These are phyloP conservation scores for Glycine latifolia DNA, from an alignment of 306 rosid species.

Conservation along the genomic window DNA sequence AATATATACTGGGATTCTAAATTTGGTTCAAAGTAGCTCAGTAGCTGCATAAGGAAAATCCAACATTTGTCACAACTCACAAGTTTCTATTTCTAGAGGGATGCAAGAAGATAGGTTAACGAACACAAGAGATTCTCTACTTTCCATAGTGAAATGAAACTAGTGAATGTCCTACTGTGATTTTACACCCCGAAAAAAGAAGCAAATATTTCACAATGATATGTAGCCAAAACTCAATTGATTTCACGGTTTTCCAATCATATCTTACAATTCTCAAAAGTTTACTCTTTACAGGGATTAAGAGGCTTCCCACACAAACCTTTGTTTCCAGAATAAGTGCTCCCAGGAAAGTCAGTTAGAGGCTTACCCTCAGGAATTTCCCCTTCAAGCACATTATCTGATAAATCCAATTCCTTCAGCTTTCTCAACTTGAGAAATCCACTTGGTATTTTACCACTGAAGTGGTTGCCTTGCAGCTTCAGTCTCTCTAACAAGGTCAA, in stretches of 20 bases:
- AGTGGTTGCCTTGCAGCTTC: conserved; percentile 69
- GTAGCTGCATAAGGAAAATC: conserved; percentile 8
- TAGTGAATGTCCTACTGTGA: not conserved
- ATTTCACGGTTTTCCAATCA: conserved; percentile 11
- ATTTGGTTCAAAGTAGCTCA: not conserved
- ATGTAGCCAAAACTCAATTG: conserved; percentile 1
- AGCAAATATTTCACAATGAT: not conserved
- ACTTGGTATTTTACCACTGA: conserved; percentile 64
- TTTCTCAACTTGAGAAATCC: conserved; percentile 61
- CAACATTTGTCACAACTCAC: not conserved
- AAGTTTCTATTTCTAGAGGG: not conserved
- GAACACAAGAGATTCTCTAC: conserved; percentile 5
- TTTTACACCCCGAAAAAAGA: not conserved
- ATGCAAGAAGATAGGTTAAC: not conserved
- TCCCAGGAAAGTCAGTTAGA: conserved; percentile 62
- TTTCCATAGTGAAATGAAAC: conserved; percentile 10
- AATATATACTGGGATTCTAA: not conserved
- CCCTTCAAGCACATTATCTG: conserved; percentile 73
- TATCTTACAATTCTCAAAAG: conserved; percentile 29
- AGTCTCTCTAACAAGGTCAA: conserved; percentile 59
- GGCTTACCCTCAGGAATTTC: conserved; percentile 74
- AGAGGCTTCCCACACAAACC: conserved; percentile 84
- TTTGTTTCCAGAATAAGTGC: conserved; percentile 67
- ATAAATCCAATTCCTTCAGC: conserved; percentile 63
- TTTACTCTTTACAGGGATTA: conserved; percentile 53